Evolutionary conservation across 2,329 filamentous ascomycete species (phyloP).

Genomic region (Xylaria sp.): DNA sequence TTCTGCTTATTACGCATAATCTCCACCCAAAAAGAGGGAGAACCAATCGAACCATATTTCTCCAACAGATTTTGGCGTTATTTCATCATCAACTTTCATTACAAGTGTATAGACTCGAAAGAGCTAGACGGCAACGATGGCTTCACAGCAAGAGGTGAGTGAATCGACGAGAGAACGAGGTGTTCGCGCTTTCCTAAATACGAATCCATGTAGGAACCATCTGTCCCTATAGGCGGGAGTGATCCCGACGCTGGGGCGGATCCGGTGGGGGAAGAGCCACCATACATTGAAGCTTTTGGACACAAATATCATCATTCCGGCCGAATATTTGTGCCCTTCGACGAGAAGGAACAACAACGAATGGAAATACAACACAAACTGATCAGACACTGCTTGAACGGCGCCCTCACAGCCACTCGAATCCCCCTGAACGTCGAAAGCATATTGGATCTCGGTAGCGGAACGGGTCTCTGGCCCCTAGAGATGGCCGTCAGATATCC

Average conservation of each 20-base stretch:
- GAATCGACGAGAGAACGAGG: neutral
- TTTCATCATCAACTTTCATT: constrained; percentile 6
- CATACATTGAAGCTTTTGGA: constrained; percentile 45
- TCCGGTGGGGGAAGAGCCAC: constrained; percentile 30
- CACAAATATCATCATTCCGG: constrained; percentile 45
- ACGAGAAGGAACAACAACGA: constrained; percentile 43
- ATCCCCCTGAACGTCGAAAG: constrained; percentile 43
- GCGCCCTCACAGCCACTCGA: constrained; percentile 45
- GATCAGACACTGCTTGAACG: constrained; percentile 45
- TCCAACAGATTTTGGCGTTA: constrained; percentile 1
- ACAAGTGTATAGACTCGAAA: constrained; percentile 14
- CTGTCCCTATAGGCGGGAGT: constrained; percentile 25
- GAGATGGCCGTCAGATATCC: constrained; percentile 56
- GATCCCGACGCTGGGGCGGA: constrained; percentile 30
- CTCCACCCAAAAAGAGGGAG: neutral
- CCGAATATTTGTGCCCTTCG: constrained; percentile 47
- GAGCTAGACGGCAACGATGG: constrained; percentile 23
- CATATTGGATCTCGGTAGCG: constrained; percentile 56
- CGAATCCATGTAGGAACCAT: constrained; percentile 29
- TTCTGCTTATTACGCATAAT: constrained; percentile 4
- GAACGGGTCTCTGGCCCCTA: constrained; percentile 56
- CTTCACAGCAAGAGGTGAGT: constrained; percentile 32
- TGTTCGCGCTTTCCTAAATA: constrained; percentile 14
- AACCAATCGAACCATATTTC: neutral
- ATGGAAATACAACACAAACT: constrained; percentile 44